Evolutionary conservation across 495 filamentous ascomycete genomes (phyloP), one percentile per base, ranked within the genome.

Genomic region (Hapsidospora chrysogenum): DNA sequence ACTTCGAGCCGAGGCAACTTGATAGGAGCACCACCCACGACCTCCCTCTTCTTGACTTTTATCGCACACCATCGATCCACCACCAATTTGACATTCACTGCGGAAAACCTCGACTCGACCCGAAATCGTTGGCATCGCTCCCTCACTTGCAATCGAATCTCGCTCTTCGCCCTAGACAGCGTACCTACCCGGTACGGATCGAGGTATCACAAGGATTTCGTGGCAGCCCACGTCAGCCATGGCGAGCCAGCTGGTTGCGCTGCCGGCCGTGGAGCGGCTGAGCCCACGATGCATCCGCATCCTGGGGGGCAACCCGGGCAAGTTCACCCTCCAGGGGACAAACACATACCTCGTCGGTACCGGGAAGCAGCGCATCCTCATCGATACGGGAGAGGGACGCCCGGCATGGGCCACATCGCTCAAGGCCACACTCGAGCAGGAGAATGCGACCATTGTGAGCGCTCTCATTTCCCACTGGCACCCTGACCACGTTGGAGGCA

Each of bases 391-490:
- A 19, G 61, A 77, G 44, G 77, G 74, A 26, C 56, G 60, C 23
- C 61, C 63, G 19, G 45, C 51, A 3, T 76, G 74, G 71, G 43
- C 55, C 16, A 34, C 53, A 0, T 44, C 57, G 2, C 59, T 92
- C 9, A 53, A 65, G 33, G 47, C 56, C 11, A 61, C 76, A 2
- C 64, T 92, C 9, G 37, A 58, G 11, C 51, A 59, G 20, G 74
- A 79, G 42, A 63, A 70, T 32, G 65, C 71, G 15, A 64, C 60
- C 0, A 60, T 92, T 21, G 54, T 65, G 25, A 51, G 62, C 17
- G 68, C 67, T 6, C 61, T 92, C 3, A 57, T 92, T 4, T 87
- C 83, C 1, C 84, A 92, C 51, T 80, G 80, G 76, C 84, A 92
- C 45, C 63, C 53, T 18, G 84, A 92, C 51, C 84, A 92, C 47